Percentiles rank a stretch among this genome's conserved stretches.
These are phyloP conservation scores for Priceomyces haplophilus DNA, from an alignment of 805 yeast species.

Conservation along the genomic window DNA sequence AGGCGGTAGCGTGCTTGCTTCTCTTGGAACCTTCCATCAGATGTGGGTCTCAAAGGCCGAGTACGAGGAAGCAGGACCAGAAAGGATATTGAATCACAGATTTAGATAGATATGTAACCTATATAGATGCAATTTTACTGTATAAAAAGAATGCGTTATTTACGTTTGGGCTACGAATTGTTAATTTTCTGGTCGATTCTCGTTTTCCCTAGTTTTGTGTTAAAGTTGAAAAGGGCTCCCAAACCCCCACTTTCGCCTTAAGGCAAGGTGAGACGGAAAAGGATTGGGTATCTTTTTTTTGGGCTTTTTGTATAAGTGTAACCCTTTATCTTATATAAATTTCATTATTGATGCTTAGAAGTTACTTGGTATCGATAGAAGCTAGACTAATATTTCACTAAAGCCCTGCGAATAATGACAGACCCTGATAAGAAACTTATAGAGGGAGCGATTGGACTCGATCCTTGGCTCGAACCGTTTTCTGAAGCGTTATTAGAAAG, in stretches of 20 bases:
- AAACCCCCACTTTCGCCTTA: background rate
- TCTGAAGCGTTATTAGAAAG: slow-evolving; percentile 66
- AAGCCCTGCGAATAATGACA: background rate
- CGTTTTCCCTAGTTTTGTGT: background rate
- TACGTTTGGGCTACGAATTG: background rate
- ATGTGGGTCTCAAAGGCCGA: slow-evolving; percentile 88
- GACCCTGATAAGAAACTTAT: slow-evolving; percentile 17
- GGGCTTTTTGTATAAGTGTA: background rate
- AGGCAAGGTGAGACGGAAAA: background rate
- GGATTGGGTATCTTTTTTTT: background rate
- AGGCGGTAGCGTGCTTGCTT: slow-evolving; percentile 85
- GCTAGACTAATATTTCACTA: background rate
- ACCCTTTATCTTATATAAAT: background rate
- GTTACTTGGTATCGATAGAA: background rate
- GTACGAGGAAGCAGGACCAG: slow-evolving; percentile 84
- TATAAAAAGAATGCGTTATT: background rate
- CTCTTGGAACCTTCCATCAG: slow-evolving; percentile 92
- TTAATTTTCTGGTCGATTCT: background rate
- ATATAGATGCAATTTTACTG: background rate
- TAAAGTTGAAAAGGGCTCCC: background rate
- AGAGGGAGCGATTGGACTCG: slow-evolving; percentile 64
- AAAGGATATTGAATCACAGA: slow-evolving; percentile 73
- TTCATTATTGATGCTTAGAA: background rate
- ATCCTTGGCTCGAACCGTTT: slow-evolving; percentile 85
- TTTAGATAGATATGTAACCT: slow-evolving; percentile 52